Evolutionary conservation across 1,284 basidiomycete genomes (phyloP), one percentile per base, ranked within the genome.

Genomic region (Cryptococcus depauperatus): DNA sequence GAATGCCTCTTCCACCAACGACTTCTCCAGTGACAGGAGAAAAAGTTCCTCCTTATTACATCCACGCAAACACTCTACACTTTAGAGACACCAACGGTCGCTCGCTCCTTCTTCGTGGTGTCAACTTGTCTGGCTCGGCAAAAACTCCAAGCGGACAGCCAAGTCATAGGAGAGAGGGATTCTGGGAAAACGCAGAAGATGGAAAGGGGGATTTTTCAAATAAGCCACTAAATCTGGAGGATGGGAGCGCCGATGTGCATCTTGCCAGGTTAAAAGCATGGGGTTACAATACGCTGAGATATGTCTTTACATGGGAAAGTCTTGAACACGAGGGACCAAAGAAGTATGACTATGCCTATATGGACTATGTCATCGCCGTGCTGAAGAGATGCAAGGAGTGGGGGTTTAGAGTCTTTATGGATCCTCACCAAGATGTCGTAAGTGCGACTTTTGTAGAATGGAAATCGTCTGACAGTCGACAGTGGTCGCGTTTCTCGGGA

Each of bases 401-500:
- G 62, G 93, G 93, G n/a, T 97, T 98, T 72, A 80, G 79, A 55
- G 80, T 97, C 5, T 95, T 82, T 69, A 83, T 98, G 77, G 91
- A 97, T 66, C 92, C 93, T 5, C 93, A 98, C 71, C 93, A 97
- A 72, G 93, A 98, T 64, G 79, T 82, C 29, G 91, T 95, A 65
- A 68, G 91, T 80, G 1, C 27, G 27, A 26, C 13, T 30, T 9
- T 18, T 7, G 21, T 4, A 13, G 11, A 28, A 21, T 3, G n/a
- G 19, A n/a, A n/a, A n/a, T 16, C 14, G 14, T 16, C 25, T 29
- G 28, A 35, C 6, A 14, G 25, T 41, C 1, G n/a, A 35, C 61
- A 95, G 90, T 97, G 93, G 88, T 96, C 92, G 1, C 85, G 93
- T 32, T 96, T 92, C 73, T 86, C 87, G 5, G 92, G 93, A 19